Evolutionary conservation across 768 basidiomycete genomes (phyloP).

Genomic region (Floccularia luteovirens): DNA sequence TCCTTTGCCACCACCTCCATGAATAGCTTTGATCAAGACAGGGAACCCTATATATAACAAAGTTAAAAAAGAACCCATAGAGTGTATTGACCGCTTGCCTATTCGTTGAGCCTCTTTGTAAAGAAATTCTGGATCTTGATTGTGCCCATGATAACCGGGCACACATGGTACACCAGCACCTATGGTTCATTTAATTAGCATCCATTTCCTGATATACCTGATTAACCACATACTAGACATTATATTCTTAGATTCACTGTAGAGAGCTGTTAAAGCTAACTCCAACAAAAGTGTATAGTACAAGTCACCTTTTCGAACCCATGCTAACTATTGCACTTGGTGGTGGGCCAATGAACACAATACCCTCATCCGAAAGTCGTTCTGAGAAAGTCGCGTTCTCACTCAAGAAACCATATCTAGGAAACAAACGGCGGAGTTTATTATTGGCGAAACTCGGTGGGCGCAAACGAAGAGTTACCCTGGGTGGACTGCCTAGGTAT

Average conservation of each 20-base stretch:
- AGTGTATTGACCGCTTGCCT: constrained; percentile 28
- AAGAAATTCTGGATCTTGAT: constrained; percentile 71
- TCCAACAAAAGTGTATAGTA: neutral
- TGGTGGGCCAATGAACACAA: constrained; percentile 90
- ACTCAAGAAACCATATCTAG: constrained; percentile 86
- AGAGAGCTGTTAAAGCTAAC: neutral
- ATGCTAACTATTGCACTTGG: constrained; percentile 84
- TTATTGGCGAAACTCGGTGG: neutral
- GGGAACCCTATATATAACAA: constrained; percentile 55
- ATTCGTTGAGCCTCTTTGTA: constrained; percentile 64
- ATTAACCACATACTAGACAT: constrained; percentile 55
- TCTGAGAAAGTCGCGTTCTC: constrained; percentile 85
- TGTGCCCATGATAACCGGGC: constrained; percentile 85
- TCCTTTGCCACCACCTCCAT: constrained; percentile 93
- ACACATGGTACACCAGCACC: constrained; percentile 90
- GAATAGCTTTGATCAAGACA: constrained; percentile 92
- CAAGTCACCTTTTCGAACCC: constrained; percentile 83
- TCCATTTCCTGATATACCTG: neutral
- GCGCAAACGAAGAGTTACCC: constrained; percentile 40
- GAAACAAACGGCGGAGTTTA: constrained; percentile 3
- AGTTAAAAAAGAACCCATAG: neutral
- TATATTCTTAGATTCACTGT: constrained; percentile 90
- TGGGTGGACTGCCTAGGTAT: constrained; percentile 77
- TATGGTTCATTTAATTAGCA: constrained; percentile 18
- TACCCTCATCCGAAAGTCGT: constrained; percentile 64